A percentile compares a stretch with the other conserved stretches of the same genome.
Evolutionary conservation across 1,139 yeast genomes (phyloP).

Genomic region (Wickerhamiella pararugosa): DNA sequence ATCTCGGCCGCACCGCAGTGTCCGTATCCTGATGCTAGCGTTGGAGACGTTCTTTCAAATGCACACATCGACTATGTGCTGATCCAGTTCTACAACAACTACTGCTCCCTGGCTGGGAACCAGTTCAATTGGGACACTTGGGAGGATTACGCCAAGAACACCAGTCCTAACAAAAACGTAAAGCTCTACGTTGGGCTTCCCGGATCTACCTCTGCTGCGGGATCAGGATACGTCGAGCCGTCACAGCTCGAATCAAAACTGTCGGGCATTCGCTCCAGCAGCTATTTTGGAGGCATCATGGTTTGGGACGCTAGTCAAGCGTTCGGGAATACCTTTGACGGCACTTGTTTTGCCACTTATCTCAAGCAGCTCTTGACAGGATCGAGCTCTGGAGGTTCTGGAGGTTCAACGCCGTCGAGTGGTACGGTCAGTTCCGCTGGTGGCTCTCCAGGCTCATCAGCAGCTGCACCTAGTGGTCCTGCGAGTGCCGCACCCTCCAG

Average conservation of each 20-base stretch:
- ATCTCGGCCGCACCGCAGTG: constrained; percentile 95
- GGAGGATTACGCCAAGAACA: constrained; percentile 47
- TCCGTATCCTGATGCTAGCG: constrained; percentile 76
- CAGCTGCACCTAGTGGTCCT: too few species aligned
- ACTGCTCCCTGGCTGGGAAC: constrained; percentile 38
- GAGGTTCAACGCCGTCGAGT: not conserved
- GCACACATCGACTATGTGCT: constrained; percentile 72
- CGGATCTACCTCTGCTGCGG: constrained; percentile 53
- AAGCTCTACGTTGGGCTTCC: constrained; percentile 60
- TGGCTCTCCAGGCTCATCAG: too few species aligned
- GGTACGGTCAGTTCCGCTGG: too few species aligned
- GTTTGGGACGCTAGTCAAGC: constrained; percentile 90
- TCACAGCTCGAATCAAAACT: constrained; percentile 16
- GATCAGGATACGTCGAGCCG: constrained; percentile 44
- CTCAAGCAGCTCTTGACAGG: too few species aligned
- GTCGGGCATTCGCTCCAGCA: constrained; percentile 27
- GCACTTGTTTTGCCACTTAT: constrained; percentile 30
- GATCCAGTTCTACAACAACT: constrained; percentile 87
- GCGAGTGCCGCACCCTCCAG: too few species aligned
- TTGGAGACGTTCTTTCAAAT: constrained; percentile 48
- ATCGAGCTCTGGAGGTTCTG: not conserved
- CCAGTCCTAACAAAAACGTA: constrained; percentile 49
- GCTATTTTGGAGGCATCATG: constrained; percentile 67
- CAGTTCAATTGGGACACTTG: constrained; percentile 76
- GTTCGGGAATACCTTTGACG: constrained; percentile 35